Percentiles rank a stretch among this genome's conserved stretches.
phyloP scores from a whole-genome alignment of 2,329 filamentous ascomycete genomes.

The Pseudocercospora pini-densiflorae region DNA sequence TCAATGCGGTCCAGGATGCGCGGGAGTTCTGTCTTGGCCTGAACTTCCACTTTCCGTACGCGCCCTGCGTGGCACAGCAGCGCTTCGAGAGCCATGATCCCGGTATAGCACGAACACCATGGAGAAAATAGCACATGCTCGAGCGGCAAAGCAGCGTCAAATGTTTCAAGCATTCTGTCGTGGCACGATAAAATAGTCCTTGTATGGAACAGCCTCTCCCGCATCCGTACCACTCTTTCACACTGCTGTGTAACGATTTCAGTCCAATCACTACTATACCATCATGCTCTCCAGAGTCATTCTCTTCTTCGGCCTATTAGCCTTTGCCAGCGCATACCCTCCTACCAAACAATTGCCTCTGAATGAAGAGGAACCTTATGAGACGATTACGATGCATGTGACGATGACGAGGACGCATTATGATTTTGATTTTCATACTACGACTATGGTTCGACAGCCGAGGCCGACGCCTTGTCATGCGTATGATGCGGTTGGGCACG shows the following conservation, averaged over 20 bases:
- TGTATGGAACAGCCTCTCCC: constrained; percentile 19
- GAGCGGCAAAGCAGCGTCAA: constrained; percentile 24
- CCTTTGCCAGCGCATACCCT: constrained; percentile 6
- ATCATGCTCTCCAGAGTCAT: neutral
- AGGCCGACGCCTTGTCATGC: constrained; percentile 1
- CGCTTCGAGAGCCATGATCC: constrained; percentile 15
- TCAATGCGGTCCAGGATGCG: neutral
- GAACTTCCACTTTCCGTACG: constrained; percentile 5
- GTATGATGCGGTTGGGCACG: neutral
- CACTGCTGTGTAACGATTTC: constrained; percentile 20
- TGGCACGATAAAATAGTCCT: constrained; percentile 14
- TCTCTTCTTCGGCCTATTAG: constrained; percentile 4
- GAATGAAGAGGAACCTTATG: constrained; percentile 14
- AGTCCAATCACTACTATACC: constrained; percentile 2
- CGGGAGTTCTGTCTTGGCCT: neutral
- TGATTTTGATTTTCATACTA: constrained; percentile 23
- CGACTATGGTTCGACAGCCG: constrained; percentile 16
- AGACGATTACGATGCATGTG: constrained; percentile 22
- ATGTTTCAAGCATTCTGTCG: constrained; percentile 14
- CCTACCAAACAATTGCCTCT: constrained; percentile 21
- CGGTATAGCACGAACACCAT: neutral
- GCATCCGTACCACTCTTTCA: constrained; percentile 19
- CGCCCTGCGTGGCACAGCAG: constrained; percentile 27
- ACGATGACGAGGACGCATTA: constrained; percentile 22
- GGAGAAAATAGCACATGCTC: neutral